These are phyloP conservation scores for Tetrahymena borealis DNA, from an alignment of 73 alveolate genomes.

Conservation along the genomic window DNA sequence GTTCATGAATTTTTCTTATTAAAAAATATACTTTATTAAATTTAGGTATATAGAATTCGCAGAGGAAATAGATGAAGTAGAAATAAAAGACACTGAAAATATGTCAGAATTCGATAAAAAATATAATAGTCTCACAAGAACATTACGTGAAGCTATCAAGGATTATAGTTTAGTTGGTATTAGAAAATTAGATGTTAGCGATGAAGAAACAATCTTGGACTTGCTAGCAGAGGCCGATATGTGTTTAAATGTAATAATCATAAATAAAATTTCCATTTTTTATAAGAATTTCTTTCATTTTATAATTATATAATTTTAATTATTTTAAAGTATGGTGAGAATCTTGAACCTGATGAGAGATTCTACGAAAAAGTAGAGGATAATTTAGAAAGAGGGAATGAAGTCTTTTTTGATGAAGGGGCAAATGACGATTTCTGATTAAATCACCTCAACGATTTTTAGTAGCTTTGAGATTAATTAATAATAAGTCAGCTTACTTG, in stretches of 20 bases:
- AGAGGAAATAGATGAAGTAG: neutral
- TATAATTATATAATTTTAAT: too few species aligned
- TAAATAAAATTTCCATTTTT: neutral
- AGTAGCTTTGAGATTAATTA: neutral
- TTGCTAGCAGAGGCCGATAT: slow-evolving; percentile 24
- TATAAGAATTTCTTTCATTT: neutral
- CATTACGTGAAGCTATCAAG: slow-evolving; percentile 1
- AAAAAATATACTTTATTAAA: neutral
- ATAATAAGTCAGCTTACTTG: too few species aligned
- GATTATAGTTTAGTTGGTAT: neutral
- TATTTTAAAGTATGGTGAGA: slow-evolving; percentile 21
- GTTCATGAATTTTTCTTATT: neutral
- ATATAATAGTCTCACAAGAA: slow-evolving; percentile 12
- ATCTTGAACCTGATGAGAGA: slow-evolving; percentile 42
- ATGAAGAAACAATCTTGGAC: slow-evolving; percentile 22
- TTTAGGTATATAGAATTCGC: neutral
- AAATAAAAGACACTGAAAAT: neutral
- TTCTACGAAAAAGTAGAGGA: slow-evolving; percentile 29
- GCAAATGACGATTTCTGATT: neutral
- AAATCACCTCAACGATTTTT: neutral
- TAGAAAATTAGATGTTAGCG: slow-evolving; percentile 17
- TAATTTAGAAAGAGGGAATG: neutral
- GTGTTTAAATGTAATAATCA: neutral
- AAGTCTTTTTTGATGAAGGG: neutral
- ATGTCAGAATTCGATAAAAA: slow-evolving; percentile 11